These are phyloP conservation scores for Globisporangium cylindrosporum DNA, from an alignment of 352 stramenopile species.

Conservation along the genomic window DNA sequence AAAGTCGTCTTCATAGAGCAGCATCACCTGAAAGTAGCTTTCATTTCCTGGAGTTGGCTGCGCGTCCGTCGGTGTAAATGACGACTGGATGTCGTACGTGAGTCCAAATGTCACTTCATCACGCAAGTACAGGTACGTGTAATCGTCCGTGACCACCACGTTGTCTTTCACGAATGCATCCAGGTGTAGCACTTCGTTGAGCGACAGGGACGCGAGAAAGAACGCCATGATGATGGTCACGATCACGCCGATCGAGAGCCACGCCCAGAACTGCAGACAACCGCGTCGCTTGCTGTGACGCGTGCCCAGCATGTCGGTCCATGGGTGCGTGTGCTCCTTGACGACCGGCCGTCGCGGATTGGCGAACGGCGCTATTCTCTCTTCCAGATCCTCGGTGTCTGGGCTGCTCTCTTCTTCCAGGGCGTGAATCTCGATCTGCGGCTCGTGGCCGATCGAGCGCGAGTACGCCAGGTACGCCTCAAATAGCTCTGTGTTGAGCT, in stretches of 20 bases:
- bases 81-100: constrained; percentile 43
- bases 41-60: constrained; percentile 17
- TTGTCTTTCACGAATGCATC: constrained; percentile 55
- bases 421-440: constrained; percentile 85
- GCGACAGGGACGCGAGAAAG: constrained; percentile 26
- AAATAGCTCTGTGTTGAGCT: constrained; percentile 91
- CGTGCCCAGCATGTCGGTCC: constrained; percentile 49
- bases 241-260: constrained; percentile 34
- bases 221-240: constrained; percentile 27
- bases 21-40: constrained; percentile 47
- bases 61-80: constrained; percentile 14
- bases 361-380: constrained; percentile 30
- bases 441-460: constrained; percentile 81
- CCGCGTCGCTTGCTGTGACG: constrained; percentile 32
- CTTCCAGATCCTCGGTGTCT: constrained; percentile 18
- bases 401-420: constrained; percentile 68
- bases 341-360: constrained; percentile 38
- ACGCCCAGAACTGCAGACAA: constrained; percentile 38
- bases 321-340: constrained; percentile 34
- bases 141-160: constrained; percentile 50
- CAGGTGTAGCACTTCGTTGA: constrained; percentile 65
- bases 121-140: constrained; percentile 53
- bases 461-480: constrained; percentile 95
- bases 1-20: constrained; percentile 54
- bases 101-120: constrained; percentile 62